These are phyloP conservation scores for Citeromyces matritensis DNA, from an alignment of 805 yeast species.

Conservation along the genomic window DNA sequence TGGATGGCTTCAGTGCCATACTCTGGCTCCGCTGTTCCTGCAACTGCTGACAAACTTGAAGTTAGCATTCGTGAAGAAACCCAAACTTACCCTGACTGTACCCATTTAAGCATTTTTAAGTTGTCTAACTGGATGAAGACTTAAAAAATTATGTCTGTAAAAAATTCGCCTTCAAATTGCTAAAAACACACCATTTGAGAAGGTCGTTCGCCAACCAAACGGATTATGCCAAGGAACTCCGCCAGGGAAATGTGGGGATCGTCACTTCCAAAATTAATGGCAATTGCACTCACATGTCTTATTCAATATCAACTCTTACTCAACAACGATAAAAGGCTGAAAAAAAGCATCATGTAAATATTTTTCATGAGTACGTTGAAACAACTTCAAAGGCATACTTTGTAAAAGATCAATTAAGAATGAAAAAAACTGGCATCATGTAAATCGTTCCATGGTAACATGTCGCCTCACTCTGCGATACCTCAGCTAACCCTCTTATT, in stretches of 20 bases:
- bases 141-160: neutral
- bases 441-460: neutral
- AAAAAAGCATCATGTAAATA: too few relatives aligned
- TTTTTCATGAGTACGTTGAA: too few relatives aligned
- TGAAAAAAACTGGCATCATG: neutral
- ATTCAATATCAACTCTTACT: too few relatives aligned
- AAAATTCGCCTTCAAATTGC: too few relatives aligned
- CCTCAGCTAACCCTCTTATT: constrained; percentile 6
- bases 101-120: constrained; percentile 37
- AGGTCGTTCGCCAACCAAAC: neutral
- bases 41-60: constrained; percentile 56
- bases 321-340: too few relatives aligned
- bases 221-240: neutral
- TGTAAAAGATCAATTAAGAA: neutral
- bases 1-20: constrained; percentile 89
- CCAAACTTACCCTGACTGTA: constrained; percentile 39
- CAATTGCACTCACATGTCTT: too few relatives aligned
- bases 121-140: too few relatives aligned
- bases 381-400: too few relatives aligned
- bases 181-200: too few relatives aligned
- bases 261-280: too few relatives aligned
- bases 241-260: too few relatives aligned
- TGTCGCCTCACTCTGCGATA: too few relatives aligned
- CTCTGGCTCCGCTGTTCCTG: constrained; percentile 96
- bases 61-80: constrained; percentile 1